A percentile compares a stretch with the other conserved stretches of the same genome.
Evolutionary conservation across 129 eudicot species (phyloP).

Genomic region (Flaveria brownii): DNA sequence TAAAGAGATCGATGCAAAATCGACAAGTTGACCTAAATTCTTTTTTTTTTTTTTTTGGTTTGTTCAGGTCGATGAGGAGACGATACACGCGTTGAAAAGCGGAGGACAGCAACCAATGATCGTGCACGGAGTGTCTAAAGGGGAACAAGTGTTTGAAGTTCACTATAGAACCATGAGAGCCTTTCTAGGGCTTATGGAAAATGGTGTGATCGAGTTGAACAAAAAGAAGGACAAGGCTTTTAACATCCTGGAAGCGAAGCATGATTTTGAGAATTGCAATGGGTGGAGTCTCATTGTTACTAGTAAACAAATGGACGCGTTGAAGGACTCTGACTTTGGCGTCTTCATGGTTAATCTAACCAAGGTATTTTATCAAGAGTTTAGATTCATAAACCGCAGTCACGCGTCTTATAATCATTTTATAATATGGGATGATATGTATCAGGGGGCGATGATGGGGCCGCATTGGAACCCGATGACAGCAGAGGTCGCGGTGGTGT

Average conservation of each 20-base stretch:
- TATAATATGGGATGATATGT: not conserved
- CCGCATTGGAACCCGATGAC: constrained; percentile 92
- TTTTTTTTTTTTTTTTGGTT: not conserved
- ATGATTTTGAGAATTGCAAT: constrained; percentile 65
- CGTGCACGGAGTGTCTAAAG: constrained; percentile 46
- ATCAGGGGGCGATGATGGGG: constrained; percentile 91
- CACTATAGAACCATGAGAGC: constrained; percentile 44
- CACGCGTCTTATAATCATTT: no score
- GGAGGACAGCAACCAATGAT: constrained; percentile 51
- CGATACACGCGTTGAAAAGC: constrained; percentile 48
- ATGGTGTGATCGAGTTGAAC: constrained; percentile 29
- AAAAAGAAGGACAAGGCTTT: constrained; percentile 38
- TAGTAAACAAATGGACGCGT: constrained; percentile 43
- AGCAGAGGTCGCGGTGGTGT: constrained; percentile 60
- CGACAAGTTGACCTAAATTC: not conserved
- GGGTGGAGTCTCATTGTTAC: constrained; percentile 75
- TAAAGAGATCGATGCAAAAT: not conserved
- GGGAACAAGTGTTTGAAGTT: constrained; percentile 29
- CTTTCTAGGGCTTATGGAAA: constrained; percentile 37
- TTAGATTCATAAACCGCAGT: not conserved
- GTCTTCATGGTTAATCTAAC: constrained; percentile 74
- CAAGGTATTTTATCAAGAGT: constrained; percentile 23
- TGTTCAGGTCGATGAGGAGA: constrained; percentile 55
- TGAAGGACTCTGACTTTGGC: constrained; percentile 53
- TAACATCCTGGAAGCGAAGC: constrained; percentile 55